These are phyloP conservation scores for Suaeda aralocaspica DNA, from an alignment of 148 eudicot genomes.

Conservation along the genomic window DNA sequence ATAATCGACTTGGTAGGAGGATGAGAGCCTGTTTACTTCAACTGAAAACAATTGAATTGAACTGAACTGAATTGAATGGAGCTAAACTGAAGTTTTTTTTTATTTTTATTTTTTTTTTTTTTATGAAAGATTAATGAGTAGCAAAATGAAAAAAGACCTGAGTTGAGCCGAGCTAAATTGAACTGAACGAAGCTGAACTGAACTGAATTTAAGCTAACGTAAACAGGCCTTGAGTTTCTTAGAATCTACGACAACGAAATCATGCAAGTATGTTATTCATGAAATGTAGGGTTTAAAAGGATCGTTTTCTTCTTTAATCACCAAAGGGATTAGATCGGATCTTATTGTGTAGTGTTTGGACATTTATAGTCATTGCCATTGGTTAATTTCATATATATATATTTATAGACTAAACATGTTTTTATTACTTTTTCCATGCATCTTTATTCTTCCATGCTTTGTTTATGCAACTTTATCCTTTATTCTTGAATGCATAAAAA, in stretches of 20 bases:
- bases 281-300: neutral
- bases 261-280: neutral
- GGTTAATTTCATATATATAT: conserved; percentile 3
- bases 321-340: neutral
- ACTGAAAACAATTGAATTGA: no score
- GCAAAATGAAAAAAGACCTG: no score
- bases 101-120: no score
- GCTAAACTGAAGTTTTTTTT: neutral
- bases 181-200: no score
- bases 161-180: no score
- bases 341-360: neutral
- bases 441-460: conserved; percentile 25
- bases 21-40: no score
- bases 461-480: conserved; percentile 21
- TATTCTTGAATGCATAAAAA: neutral
- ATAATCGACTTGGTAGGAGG: no score
- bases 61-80: no score
- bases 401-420: neutral
- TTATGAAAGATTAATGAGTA: no score
- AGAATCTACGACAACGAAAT: neutral
- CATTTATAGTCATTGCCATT: neutral
- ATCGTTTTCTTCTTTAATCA: neutral
- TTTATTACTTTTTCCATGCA: conserved; percentile 8
- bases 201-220: no score
- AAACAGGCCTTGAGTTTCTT: no score